These are phyloP conservation scores for Fagopyrum tataricum DNA, from an alignment of 148 eudicot genomes.

Conservation along the genomic window DNA sequence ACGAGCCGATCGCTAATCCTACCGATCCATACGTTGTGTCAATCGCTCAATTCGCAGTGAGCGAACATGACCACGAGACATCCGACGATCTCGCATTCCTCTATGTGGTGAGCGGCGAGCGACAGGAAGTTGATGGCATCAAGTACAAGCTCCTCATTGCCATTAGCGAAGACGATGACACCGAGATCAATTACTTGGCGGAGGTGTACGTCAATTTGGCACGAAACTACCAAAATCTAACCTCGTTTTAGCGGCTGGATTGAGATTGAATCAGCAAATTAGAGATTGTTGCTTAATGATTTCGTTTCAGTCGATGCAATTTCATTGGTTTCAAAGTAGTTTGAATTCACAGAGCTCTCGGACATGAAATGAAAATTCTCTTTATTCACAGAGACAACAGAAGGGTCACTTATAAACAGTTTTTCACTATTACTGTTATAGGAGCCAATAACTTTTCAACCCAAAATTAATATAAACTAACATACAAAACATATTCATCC, in stretches of 20 bases:
- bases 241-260: neutral
- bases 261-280: neutral
- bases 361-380: too few species aligned
- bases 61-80: neutral
- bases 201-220: neutral
- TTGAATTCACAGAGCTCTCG: too few species aligned
- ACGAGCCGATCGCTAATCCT: neutral
- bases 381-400: too few species aligned
- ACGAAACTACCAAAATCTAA: neutral
- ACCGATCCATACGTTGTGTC: neutral
- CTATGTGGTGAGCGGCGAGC: neutral
- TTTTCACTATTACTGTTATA: too few species aligned
- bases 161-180: neutral
- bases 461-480: too few species aligned
- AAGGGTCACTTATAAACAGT: too few species aligned
- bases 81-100: neutral
- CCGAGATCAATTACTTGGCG: neutral
- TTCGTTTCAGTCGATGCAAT: neutral
- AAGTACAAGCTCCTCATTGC: neutral
- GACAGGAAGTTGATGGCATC: neutral
- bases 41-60: slow-evolving; percentile 2
- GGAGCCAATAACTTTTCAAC: too few species aligned
- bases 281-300: neutral
- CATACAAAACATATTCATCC: too few species aligned
- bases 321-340: too few species aligned